These are phyloP conservation scores for Glycyrrhiza uralensis DNA, from an alignment of 306 rosid species.

Conservation along the genomic window DNA sequence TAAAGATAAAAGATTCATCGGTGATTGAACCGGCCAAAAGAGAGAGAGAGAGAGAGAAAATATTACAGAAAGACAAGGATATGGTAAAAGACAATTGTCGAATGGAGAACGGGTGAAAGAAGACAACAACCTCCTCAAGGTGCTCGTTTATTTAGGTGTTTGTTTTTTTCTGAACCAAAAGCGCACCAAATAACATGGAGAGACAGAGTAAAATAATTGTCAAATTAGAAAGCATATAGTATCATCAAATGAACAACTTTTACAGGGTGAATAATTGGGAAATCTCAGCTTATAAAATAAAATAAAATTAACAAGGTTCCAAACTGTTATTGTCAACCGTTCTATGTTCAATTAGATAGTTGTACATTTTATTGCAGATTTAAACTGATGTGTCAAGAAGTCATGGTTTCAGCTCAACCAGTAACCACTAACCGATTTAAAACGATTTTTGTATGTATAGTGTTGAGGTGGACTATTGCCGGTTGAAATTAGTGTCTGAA, in stretches of 20 bases:
- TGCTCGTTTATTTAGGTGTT: slow-evolving; percentile 9
- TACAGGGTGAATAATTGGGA: neutral
- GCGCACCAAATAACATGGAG: slow-evolving; percentile 18
- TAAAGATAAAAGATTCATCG: slow-evolving; percentile 13
- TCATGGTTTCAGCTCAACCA: slow-evolving; percentile 41
- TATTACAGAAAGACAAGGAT: slow-evolving; percentile 1
- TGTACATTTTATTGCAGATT: slow-evolving; percentile 1
- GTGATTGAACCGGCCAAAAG: slow-evolving; percentile 16
- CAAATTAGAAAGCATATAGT: too few species aligned
- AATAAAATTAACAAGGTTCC: neutral
- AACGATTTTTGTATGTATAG: neutral
- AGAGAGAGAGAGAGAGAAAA: neutral
- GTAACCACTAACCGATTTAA: slow-evolving; percentile 32
- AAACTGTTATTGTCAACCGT: slow-evolving; percentile 16
- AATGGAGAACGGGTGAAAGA: neutral
- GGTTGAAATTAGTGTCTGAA: slow-evolving; percentile 13
- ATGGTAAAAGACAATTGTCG: slow-evolving; percentile 5
- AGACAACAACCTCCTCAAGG: slow-evolving; percentile 27
- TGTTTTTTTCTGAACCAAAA: neutral
- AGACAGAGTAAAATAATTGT: neutral
- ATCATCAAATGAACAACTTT: neutral
- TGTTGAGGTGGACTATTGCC: slow-evolving; percentile 7
- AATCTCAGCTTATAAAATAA: neutral
- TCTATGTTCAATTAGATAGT: slow-evolving; percentile 25
- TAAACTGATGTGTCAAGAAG: slow-evolving; percentile 9